Evolutionary conservation across 495 filamentous ascomycete species (phyloP).

Genomic region (Penicillium malachiteum): DNA sequence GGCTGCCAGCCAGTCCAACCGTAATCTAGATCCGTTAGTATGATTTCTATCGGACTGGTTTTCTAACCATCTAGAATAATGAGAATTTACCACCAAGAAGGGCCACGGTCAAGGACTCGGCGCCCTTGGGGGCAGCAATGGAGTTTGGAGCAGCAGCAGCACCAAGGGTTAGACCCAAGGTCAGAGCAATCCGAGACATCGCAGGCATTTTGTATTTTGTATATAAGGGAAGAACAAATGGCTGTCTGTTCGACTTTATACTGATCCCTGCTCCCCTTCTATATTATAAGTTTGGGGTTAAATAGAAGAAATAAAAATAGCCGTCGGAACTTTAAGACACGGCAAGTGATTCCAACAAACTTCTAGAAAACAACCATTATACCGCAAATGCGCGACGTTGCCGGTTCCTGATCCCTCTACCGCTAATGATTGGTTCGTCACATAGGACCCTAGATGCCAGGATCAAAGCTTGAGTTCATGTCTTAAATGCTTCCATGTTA

Average conservation of each 20-base stretch:
- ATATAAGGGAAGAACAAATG: not conserved
- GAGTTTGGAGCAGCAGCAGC: conserved; percentile 13
- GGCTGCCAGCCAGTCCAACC: conserved; percentile 25
- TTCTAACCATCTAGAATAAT: not conserved
- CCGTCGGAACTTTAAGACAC: not conserved
- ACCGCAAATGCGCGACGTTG: not conserved
- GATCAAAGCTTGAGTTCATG: not conserved
- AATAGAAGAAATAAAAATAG: not conserved
- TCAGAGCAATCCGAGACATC: conserved; percentile 8
- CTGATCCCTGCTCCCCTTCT: not conserved
- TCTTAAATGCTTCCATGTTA: conserved; percentile 5
- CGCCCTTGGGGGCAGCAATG: conserved; percentile 12
- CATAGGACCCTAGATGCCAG: not conserved
- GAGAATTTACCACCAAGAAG: conserved; percentile 17
- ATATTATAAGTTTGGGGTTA: not conserved
- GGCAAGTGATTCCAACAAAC: not conserved
- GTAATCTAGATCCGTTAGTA: conserved; percentile 10
- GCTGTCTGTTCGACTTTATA: not conserved
- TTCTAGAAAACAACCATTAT: no score
- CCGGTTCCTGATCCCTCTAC: not conserved
- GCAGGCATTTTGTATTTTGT: conserved; percentile 1
- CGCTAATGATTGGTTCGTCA: not conserved
- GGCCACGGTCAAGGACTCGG: conserved; percentile 14
- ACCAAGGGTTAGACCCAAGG: conserved; percentile 8
- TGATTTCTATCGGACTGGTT: not conserved